phyloP scores from a whole-genome alignment of 345 rosid genomes.

The Populus ilicifolia region DNA sequence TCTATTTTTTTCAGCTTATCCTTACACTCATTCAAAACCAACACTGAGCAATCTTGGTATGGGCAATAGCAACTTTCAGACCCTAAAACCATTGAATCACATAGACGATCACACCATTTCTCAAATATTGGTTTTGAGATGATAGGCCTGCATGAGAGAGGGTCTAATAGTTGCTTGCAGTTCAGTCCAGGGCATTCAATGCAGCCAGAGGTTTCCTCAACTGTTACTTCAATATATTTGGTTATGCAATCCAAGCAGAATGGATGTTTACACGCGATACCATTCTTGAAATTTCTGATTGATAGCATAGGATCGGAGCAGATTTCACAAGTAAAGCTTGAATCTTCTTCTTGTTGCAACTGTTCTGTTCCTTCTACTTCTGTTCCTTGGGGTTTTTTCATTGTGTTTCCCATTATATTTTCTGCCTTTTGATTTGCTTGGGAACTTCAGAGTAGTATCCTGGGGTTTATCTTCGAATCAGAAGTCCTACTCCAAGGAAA shows the following conservation, averaged over 20 bases:
- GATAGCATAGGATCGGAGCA: slow-evolving; percentile 22
- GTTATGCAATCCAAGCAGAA: slow-evolving; percentile 30
- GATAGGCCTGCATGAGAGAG: slow-evolving; percentile 20
- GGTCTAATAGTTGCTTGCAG: slow-evolving; percentile 25
- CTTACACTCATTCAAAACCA: slow-evolving; percentile 33
- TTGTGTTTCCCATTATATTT: slow-evolving; percentile 25
- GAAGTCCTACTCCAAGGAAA: neutral
- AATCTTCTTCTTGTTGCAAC: slow-evolving; percentile 7
- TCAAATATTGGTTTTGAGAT: slow-evolving; percentile 19
- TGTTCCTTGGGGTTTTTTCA: slow-evolving; percentile 3
- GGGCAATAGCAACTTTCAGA: slow-evolving; percentile 32
- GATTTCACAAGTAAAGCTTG: slow-evolving; percentile 25
- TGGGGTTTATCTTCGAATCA: neutral
- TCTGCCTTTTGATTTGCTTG: neutral
- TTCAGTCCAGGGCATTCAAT: slow-evolving; percentile 26
- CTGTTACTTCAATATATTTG: slow-evolving; percentile 19
- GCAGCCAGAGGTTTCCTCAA: slow-evolving; percentile 15
- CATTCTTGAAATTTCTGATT: slow-evolving; percentile 23
- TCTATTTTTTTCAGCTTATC: slow-evolving; percentile 19
- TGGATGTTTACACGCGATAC: slow-evolving; percentile 18
- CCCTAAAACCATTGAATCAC: slow-evolving; percentile 10
- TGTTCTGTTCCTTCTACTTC: neutral
- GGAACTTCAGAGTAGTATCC: neutral
- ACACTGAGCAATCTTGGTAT: slow-evolving; percentile 19
- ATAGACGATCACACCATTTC: slow-evolving; percentile 32